A percentile compares a stretch with the other conserved stretches of the same genome.
These are phyloP conservation scores for Populus pruinosa DNA, from an alignment of 345 rosid genomes.

Conservation along the genomic window DNA sequence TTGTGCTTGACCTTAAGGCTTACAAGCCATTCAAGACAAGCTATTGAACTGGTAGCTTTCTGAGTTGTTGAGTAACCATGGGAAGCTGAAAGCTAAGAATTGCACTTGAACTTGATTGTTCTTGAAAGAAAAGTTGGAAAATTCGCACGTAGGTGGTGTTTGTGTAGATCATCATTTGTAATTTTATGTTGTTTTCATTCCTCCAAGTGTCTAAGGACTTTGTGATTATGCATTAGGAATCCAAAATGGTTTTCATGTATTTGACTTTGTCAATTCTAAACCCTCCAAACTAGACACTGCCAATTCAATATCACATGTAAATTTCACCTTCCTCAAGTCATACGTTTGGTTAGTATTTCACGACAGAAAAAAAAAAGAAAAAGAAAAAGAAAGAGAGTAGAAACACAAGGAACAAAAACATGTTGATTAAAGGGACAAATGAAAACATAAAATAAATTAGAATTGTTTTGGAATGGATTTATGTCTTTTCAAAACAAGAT, in stretches of 20 bases:
- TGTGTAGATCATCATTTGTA: neutral
- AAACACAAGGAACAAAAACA: too few species aligned
- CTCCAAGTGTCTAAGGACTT: neutral
- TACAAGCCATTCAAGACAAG: conserved; percentile 1
- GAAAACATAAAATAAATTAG: too few species aligned
- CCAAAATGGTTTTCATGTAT: neutral
- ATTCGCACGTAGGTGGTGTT: neutral
- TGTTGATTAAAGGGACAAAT: too few species aligned
- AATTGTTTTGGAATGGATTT: too few species aligned
- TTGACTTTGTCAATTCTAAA: neutral
- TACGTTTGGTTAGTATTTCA: too few species aligned
- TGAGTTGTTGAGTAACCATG: neutral
- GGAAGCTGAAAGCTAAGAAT: neutral
- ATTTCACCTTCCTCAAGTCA: neutral
- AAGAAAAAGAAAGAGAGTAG: too few species aligned
- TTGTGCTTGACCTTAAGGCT: conserved; percentile 2
- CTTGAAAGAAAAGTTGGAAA: neutral
- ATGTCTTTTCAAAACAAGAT: too few species aligned
- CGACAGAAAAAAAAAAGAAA: too few species aligned
- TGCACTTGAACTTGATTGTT: neutral
- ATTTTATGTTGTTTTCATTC: neutral
- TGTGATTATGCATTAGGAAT: neutral
- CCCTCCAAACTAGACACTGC: neutral
- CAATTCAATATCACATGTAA: neutral
- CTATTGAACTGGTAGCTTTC: neutral